A percentile compares a stretch with the other conserved stretches of the same genome.
These are phyloP conservation scores for Epichloe amarillans DNA, from an alignment of 2,329 filamentous ascomycete genomes.

Conservation along the genomic window DNA sequence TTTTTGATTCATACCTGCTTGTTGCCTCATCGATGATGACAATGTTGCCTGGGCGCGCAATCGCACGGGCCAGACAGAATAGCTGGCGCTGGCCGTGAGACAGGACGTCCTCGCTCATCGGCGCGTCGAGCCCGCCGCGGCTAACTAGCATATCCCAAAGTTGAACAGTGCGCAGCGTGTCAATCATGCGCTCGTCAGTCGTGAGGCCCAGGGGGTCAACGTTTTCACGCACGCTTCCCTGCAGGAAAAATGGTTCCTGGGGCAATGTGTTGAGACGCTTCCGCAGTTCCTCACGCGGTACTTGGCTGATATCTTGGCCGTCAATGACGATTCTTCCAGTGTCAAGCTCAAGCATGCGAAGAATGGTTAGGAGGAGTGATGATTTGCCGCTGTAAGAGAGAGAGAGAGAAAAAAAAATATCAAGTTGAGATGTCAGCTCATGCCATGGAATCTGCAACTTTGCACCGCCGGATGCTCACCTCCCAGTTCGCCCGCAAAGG, in stretches of 20 bases:
- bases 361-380: slow-evolving; percentile 27
- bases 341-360: slow-evolving; percentile 33
- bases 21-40: slow-evolving; percentile 27
- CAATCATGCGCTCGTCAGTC: slow-evolving; percentile 27
- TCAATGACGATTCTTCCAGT: slow-evolving; percentile 31
- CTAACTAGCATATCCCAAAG: slow-evolving; percentile 27
- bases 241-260: slow-evolving; percentile 38
- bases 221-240: slow-evolving; percentile 34
- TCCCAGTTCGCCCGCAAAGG: slow-evolving; percentile 31
- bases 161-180: slow-evolving; percentile 29
- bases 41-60: slow-evolving; percentile 21
- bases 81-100: slow-evolving; percentile 33
- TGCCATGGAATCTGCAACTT: neutral
- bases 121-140: slow-evolving; percentile 23
- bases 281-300: slow-evolving; percentile 13
- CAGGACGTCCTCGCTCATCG: slow-evolving; percentile 17
- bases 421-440: neutral
- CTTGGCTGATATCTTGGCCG: slow-evolving; percentile 20
- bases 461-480: slow-evolving; percentile 8
- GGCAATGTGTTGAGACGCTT: slow-evolving; percentile 28
- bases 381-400: slow-evolving; percentile 15
- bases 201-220: slow-evolving; percentile 27
- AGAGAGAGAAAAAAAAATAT: neutral
- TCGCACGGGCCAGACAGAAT: slow-evolving; percentile 24
- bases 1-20: slow-evolving; percentile 10